Conservation (phyloP, 179 eudicot genomes). For the Nepenthes alata region DNA sequence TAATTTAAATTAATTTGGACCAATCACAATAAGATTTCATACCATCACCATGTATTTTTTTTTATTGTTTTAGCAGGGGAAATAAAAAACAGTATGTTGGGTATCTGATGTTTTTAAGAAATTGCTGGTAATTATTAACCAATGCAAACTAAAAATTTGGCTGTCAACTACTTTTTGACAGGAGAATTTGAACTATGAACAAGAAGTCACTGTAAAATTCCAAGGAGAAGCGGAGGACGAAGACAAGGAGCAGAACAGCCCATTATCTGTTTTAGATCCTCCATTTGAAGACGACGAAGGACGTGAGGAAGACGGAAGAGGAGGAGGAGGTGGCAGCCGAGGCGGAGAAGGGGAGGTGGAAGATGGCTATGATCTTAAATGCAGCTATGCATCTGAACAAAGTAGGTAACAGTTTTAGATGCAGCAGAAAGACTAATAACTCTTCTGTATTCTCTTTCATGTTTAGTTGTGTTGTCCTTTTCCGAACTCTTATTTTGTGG, state of each 20-base stretch:
- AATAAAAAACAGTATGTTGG: no score
- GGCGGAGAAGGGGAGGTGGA: conserved; percentile 14
- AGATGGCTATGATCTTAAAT: conserved; percentile 34
- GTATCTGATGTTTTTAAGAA: no score
- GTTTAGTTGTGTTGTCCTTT: neutral
- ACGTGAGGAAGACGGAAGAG: conserved; percentile 16
- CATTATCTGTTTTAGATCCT: conserved; percentile 78
- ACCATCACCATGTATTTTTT: no score
- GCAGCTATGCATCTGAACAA: conserved; percentile 67
- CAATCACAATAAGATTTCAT: no score
- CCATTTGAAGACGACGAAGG: conserved; percentile 59
- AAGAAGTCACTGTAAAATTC: conserved; percentile 11
- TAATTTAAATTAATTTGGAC: no score
- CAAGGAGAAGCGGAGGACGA: conserved; percentile 41
- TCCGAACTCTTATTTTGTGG: neutral
- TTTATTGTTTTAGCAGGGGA: no score
- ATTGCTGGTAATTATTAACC: no score
- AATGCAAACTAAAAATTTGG: no score
- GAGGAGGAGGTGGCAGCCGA: neutral
- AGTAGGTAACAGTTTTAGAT: conserved; percentile 36
- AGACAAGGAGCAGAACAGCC: conserved; percentile 81
- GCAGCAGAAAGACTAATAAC: neutral
- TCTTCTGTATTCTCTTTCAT: neutral
- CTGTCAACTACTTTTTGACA: conserved; percentile 5
- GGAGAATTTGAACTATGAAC: conserved; percentile 24